Evolutionary conservation across 1,284 basidiomycete species (phyloP), one percentile per base, ranked within the genome.

Genomic region (Microbotryum silenes-acaulis): DNA sequence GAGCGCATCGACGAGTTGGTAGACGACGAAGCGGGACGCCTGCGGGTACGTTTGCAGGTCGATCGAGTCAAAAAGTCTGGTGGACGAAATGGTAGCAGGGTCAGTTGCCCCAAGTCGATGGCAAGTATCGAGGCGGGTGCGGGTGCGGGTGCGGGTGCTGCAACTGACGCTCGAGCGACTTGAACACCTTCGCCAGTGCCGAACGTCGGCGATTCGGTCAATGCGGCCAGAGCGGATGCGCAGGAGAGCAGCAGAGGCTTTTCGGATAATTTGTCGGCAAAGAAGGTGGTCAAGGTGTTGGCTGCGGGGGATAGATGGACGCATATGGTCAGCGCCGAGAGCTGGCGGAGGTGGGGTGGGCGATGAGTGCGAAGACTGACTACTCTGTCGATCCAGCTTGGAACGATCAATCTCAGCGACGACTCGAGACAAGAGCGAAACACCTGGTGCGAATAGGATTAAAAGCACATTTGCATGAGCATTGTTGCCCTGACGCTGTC

Each of bases 181-280:
- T 83, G 81, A 5, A 82, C 78, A 0, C 85, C 85, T 67, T 94
- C 89, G 4, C 78, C 78, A n/a, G 84, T 79, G 18, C 84, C 84
- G 69, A 91, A 88, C 1, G 81, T 80, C 1, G 86, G 80, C 31
- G 87, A 78, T 23, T 79, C 78, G 3, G 83, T 82, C 23, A 98
- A 78, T 0, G 84, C 81, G 16, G 81, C 79, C 16, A 97, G 79
- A 4, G 27, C 91, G 86, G 68, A 82, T 80, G 65, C 92, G 77
- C 12, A 89, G 82, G 4, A 87, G 86, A 4, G 89, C 83, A 56
- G 91, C 80, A 2, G 88, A 85, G 70, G 62, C 54, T 52, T 90
- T 87, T 20, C 83, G 81, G 73, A 96, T 89, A 64, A 91, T 86
- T 96, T 97, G 59, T 84, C 85, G 66, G 84, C 81, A 73, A 87